phyloP scores from a whole-genome alignment of 2,329 filamentous ascomycete species.

The Coniochaeta sp. region DNA sequence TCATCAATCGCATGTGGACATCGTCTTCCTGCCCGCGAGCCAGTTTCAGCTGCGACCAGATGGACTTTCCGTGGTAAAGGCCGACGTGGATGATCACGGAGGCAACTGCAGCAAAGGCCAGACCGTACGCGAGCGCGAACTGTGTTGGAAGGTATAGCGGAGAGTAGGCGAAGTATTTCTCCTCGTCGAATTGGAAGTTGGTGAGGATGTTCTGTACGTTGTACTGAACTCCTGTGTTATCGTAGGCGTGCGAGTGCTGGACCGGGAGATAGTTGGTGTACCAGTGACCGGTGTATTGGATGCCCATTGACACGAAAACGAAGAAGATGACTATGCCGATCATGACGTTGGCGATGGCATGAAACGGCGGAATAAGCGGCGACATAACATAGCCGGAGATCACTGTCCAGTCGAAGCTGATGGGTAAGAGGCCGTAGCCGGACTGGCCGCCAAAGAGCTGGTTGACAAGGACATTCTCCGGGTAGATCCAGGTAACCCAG shows the following conservation, averaged over 20 bases:
- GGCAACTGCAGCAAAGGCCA: conserved; percentile 60
- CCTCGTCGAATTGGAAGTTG: conserved; percentile 48
- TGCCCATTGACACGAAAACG: conserved; percentile 46
- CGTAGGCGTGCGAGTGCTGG: conserved; percentile 52
- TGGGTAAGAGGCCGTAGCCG: conserved; percentile 27
- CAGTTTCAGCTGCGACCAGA: conserved; percentile 46
- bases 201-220: conserved; percentile 54
- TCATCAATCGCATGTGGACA: conserved; percentile 53
- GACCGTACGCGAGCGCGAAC: conserved; percentile 51
- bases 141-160: conserved; percentile 58
- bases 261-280: conserved; percentile 55
- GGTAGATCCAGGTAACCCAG: conserved; percentile 38
- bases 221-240: conserved; percentile 55
- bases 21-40: conserved; percentile 50
- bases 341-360: conserved; percentile 49
- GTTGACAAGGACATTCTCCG: conserved; percentile 35
- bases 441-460: conserved; percentile 36
- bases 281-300: conserved; percentile 51
- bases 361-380: conserved; percentile 42
- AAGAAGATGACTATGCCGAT: conserved; percentile 47
- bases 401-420: conserved; percentile 30
- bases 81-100: conserved; percentile 50
- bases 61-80: conserved; percentile 47
- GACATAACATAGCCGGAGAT: conserved; percentile 41
- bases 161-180: conserved; percentile 55